Percentiles rank a stretch among this genome's conserved stretches.
These are phyloP conservation scores for Suhomyces kunorum DNA, from an alignment of 1,139 yeast genomes.

Conservation along the genomic window DNA sequence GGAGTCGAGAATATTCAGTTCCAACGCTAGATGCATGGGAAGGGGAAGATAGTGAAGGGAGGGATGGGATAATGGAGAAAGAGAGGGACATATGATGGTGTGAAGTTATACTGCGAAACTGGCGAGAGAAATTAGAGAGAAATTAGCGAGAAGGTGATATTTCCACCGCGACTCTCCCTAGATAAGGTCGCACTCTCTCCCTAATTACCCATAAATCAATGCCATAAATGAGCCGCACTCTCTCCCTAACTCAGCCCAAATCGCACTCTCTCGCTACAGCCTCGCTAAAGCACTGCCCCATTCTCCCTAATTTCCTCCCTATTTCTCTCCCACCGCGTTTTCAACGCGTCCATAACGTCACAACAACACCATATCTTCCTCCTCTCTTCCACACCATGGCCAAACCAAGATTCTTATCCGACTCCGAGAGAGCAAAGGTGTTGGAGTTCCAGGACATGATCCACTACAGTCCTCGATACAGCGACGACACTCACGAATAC, in stretches of 20 bases:
- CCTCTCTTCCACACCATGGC: conserved; percentile 25
- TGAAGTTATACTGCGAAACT: background rate
- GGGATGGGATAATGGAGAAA: no score
- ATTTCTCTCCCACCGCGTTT: background rate
- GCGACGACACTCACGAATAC: conserved; percentile 83
- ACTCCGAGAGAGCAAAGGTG: conserved; percentile 80
- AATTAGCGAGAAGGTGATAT: no score
- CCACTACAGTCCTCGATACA: conserved; percentile 89
- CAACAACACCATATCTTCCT: background rate
- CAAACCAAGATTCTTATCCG: conserved; percentile 70
- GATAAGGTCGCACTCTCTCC: no score
- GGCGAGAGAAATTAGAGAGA: background rate
- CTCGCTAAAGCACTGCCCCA: background rate
- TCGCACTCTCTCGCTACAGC: background rate
- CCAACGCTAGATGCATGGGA: background rate
- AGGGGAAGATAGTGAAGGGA: background rate
- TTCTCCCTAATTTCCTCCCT: background rate
- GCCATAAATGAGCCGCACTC: background rate
- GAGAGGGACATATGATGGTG: background rate
- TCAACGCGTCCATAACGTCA: conserved; percentile 4
- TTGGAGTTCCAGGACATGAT: conserved; percentile 92
- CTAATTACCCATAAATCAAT: background rate
- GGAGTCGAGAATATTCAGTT: no score
- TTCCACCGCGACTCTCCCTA: no score
- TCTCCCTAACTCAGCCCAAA: background rate